Percentiles rank a stretch among this genome's conserved stretches.
These are phyloP conservation scores for Boletellus ananas DNA, from an alignment of 768 basidiomycete species.

Conservation along the genomic window DNA sequence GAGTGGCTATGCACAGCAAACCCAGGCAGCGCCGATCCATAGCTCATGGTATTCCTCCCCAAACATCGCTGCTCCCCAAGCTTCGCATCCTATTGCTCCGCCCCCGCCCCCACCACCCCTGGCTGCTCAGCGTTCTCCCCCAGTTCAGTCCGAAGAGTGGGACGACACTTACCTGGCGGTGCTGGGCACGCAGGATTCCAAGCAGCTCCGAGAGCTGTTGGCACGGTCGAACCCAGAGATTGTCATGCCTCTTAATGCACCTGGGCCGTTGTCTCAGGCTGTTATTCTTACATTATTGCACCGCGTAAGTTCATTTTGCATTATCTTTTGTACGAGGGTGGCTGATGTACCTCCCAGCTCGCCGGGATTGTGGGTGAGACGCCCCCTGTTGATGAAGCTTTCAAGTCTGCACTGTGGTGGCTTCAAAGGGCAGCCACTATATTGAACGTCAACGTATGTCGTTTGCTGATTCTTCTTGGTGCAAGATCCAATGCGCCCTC, in stretches of 20 bases:
- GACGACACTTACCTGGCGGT: slow-evolving; percentile 79
- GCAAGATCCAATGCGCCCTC: neutral
- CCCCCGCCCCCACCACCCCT: slow-evolving; percentile 45
- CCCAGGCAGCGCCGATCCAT: slow-evolving; percentile 30
- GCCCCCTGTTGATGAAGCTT: slow-evolving; percentile 72
- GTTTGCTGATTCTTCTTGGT: neutral
- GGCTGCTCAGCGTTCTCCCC: slow-evolving; percentile 47
- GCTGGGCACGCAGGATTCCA: slow-evolving; percentile 67
- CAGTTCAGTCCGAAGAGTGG: slow-evolving; percentile 72
- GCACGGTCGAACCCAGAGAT: slow-evolving; percentile 72
- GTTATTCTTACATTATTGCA: slow-evolving; percentile 82
- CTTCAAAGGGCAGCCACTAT: slow-evolving; percentile 69
- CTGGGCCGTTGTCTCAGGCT: slow-evolving; percentile 73
- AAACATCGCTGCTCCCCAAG: slow-evolving; percentile 74
- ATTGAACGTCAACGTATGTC: slow-evolving; percentile 66
- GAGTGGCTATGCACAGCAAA: slow-evolving; percentile 28
- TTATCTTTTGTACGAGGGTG: neutral
- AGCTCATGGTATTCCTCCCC: slow-evolving; percentile 55
- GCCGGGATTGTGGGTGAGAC: slow-evolving; percentile 72
- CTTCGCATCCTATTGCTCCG: slow-evolving; percentile 72
- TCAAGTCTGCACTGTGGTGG: slow-evolving; percentile 86
- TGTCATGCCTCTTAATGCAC: slow-evolving; percentile 72
- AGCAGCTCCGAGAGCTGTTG: slow-evolving; percentile 72
- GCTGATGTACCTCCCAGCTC: slow-evolving; percentile 42
- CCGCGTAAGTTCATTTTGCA: slow-evolving; percentile 48